Evolutionary conservation across 345 rosid genomes (phyloP), one percentile per base, ranked within the genome.

Genomic region (Citrus glauca): DNA sequence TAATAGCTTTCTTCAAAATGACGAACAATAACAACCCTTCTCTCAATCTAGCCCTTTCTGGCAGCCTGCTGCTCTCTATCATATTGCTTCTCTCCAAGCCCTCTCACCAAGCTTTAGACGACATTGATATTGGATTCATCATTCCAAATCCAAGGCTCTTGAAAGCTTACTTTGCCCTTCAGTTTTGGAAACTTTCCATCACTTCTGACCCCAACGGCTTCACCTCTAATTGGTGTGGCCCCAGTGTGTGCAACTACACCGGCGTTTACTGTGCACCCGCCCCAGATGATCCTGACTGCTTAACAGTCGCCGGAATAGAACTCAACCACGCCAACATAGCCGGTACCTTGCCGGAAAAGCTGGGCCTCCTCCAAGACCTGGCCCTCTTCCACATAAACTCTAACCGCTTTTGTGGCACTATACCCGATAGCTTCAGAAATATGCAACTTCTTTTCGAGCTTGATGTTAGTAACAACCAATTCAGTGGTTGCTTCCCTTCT

Each of bases 231-330:
- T 95, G 98, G 98, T 81, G 77, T 48, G 98, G 97, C 62, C 91
- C 94, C 8, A 38, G 91, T 30, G 98, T 95, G 3, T 95, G 98
- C 85, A 90, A 84, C 90, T 95, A 95, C 90, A 90, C 88, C 7
- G 92, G 98, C n/a, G 91, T 95, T 9, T 93, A 72, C 71, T 95
- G 98, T 74, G 90, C 98, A 14, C 85, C 93, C 0, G 90, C 95
- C 20, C 85, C 84, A 0, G 90, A 89, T 55, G 87, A 90, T 78
- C 85, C 90, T 30, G n/a, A 75, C 78, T 68, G 28, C 81, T 30
- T 76, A 78, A 89, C 97, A n/a, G 97, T 95, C 30, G 98, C 94
- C 9, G 98, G 98, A 53, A 83, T 95, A 7, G 98, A 95, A 88
- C 76, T 93, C 38, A 95, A 93, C 91, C 89, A 86, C n/a, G 98